phyloP scores from a whole-genome alignment of 805 yeast species.

The Tetrapisispora pingtungensis region DNA sequence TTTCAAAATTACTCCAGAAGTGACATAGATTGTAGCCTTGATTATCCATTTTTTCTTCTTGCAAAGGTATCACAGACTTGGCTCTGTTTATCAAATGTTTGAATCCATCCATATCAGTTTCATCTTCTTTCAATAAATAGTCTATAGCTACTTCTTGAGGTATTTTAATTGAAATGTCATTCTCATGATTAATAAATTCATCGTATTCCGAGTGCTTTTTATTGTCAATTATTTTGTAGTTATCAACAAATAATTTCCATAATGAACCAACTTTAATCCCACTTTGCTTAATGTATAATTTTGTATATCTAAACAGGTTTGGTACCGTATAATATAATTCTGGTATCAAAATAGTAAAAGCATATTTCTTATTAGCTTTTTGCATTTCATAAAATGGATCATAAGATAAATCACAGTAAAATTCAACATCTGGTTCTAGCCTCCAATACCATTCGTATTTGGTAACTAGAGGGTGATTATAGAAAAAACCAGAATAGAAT shows the following conservation, averaged over 20 bases:
- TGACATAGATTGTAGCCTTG: conserved; percentile 73
- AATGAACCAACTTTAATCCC: conserved; percentile 45
- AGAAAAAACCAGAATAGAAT: conserved; percentile 78
- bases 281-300: conserved; percentile 43
- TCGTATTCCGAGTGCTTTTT: conserved; percentile 16
- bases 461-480: conserved; percentile 62
- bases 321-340: conserved; percentile 81
- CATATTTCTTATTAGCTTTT: conserved; percentile 58
- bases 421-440: conserved; percentile 86
- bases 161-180: conserved; percentile 19
- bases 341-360: conserved; percentile 68
- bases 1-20: conserved; percentile 91
- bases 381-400: conserved; percentile 86
- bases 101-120: conserved; percentile 24
- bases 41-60: conserved; percentile 50
- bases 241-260: conserved; percentile 57
- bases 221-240: conserved; percentile 30
- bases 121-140: conserved; percentile 14
- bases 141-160: conserved; percentile 28
- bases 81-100: conserved; percentile 33
- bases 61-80: conserved; percentile 19
- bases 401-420: conserved; percentile 82
- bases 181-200: conserved; percentile 23
- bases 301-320: conserved; percentile 63
- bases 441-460: conserved; percentile 91